Evolutionary conservation across 106 monocot genomes (phyloP).

Genomic region (Gastrodia elata): DNA sequence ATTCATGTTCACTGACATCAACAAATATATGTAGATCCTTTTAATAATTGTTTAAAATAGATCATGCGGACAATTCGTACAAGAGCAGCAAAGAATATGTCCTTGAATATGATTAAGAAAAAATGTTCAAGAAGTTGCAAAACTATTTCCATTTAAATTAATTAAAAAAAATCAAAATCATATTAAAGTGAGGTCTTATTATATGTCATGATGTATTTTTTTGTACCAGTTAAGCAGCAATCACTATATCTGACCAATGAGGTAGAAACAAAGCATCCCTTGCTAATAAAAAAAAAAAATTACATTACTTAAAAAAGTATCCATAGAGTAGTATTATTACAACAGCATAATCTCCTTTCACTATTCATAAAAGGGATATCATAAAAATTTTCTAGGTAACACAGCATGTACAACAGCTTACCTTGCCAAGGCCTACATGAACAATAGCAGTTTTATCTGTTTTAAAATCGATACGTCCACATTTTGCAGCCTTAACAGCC

Average conservation of each 20-base stretch:
- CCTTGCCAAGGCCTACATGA: constrained; percentile 97
- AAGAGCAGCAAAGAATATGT: neutral
- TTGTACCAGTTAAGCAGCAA: neutral
- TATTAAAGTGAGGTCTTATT: too few relatives aligned
- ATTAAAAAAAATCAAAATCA: too few relatives aligned
- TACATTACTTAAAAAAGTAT: neutral
- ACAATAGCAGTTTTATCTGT: constrained; percentile 90
- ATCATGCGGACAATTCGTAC: neutral
- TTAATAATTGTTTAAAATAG: neutral
- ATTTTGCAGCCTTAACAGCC: constrained; percentile 78
- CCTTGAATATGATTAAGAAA: neutral
- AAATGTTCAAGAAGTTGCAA: neutral
- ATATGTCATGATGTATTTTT: neutral
- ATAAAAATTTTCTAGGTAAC: neutral
- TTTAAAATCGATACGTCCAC: constrained; percentile 91
- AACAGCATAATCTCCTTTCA: neutral
- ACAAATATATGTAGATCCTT: neutral
- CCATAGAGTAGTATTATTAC: neutral
- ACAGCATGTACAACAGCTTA: constrained; percentile 17
- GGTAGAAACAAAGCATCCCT: neutral
- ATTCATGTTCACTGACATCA: too few relatives aligned
- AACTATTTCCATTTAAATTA: neutral
- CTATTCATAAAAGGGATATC: neutral
- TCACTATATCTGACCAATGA: neutral
- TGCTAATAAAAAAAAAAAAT: neutral